Evolutionary conservation across 257 asterid species (phyloP), one percentile per base, ranked within the genome.

Genomic region (Nicotiana sylvestris): DNA sequence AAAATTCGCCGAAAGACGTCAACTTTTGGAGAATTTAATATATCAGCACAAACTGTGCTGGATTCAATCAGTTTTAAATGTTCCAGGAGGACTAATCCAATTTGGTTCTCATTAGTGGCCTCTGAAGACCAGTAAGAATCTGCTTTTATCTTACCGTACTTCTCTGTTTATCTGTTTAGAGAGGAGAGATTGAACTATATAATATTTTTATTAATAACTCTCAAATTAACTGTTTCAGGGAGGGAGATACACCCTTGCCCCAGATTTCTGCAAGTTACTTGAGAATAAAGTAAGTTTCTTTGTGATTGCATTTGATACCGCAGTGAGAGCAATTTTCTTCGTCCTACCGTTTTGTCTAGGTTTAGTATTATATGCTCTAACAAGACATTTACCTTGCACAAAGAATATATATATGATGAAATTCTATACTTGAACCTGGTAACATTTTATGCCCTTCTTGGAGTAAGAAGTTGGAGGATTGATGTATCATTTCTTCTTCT

Each of bases 91-190:
- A 84, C 78, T 82, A 85, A 87, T 85, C 95, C 99, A 55, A 85
- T 96, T 83, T 96, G 98, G 99, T 94, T 96, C 87, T 92, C 98
- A 4, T 88, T 95, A 66, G 91, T 94, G 84, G 96, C 97, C 77
- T 85, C 94, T 53, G 94, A 90, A 81, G 93, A 91, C 70, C 92
- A 87, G 99, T 96, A 87, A 87, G 97, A 85, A 82, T 78, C 83
- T 70, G 84, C 81, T 74, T 69, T 57, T 49, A 33, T 35, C 33
- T 55, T 17, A 66, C 77, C 62, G 56, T 72, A 65, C 62, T 55
- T 64, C 5, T 64, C 56, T 46, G 33, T 51, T 85, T 9, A 57
- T 51, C 65, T 66, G 82, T 81, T 70, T 66, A 56, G 78, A 43
- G 27, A 16, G 37, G 8, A 76, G 76, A 78, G 56, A 81, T 12